Conservation (phyloP, 176 grass and related monocot genomes). For the Oryza brachyantha region DNA sequence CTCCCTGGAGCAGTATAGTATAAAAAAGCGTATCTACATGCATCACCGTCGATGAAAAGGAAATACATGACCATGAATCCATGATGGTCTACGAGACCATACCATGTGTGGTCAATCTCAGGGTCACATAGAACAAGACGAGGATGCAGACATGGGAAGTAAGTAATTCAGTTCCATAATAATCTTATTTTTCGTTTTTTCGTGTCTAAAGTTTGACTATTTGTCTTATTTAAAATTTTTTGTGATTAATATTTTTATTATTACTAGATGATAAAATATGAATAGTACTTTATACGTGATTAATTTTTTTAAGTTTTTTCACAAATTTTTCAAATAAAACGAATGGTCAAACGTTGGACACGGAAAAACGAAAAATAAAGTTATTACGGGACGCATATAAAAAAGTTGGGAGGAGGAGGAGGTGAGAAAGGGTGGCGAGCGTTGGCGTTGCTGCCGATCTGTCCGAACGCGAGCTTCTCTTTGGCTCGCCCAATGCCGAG, state of each 20-base stretch:
- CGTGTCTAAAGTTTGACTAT: too few relatives aligned
- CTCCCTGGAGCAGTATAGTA: too few relatives aligned
- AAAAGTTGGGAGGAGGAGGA: not conserved
- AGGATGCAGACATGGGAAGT: not conserved
- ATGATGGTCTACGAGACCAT: not conserved
- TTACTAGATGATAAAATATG: too few relatives aligned
- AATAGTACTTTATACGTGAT: too few relatives aligned
- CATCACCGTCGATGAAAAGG: not conserved
- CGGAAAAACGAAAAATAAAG: too few relatives aligned
- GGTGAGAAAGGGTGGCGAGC: not conserved
- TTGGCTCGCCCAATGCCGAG: not conserved
- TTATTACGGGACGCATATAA: not conserved
- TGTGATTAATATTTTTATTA: too few relatives aligned
- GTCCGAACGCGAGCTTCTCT: not conserved
- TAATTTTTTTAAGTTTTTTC: too few relatives aligned
- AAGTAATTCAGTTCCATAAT: too few relatives aligned
- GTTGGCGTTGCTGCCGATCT: not conserved
- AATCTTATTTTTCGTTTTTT: too few relatives aligned
- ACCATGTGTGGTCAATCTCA: not conserved
- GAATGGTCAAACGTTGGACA: too few relatives aligned
- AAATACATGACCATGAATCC: not conserved
- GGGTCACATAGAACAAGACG: not conserved
- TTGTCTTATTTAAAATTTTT: too few relatives aligned
- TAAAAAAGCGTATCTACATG: not conserved
- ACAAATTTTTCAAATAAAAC: too few relatives aligned